A percentile compares a stretch with the other conserved stretches of the same genome.
Evolutionary conservation across 108 stramenopile species (phyloP).

Genomic region (Fragilaria crotonensis): DNA sequence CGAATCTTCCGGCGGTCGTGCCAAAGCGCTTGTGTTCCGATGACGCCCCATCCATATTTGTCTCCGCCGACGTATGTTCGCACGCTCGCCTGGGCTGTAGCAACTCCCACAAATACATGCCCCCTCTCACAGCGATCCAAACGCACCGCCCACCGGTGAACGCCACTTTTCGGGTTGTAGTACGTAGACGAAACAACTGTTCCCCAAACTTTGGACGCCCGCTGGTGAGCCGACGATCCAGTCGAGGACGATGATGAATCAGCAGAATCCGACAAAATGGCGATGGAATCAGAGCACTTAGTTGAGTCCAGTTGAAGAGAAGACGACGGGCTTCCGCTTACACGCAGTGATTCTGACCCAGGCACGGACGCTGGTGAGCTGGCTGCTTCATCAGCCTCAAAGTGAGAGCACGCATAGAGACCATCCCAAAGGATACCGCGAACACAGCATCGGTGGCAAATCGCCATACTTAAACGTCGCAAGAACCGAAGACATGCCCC

Average conservation of each 20-base stretch:
- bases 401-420: conserved; percentile 37
- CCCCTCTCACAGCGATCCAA: conserved; percentile 89
- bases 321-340: conserved; percentile 30
- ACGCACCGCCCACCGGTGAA: conserved; percentile 74
- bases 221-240: conserved; percentile 60
- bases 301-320: conserved; percentile 56
- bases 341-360: conserved; percentile 28
- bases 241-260: conserved; percentile 4
- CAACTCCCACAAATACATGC: conserved; percentile 94
- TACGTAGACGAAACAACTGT: conserved; percentile 52
- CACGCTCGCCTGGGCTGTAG: conserved; percentile 78
- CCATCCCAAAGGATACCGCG: conserved; percentile 62
- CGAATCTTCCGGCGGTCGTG: conserved; percentile 81
- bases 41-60: conserved; percentile 95
- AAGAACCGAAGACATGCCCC: not conserved
- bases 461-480: conserved; percentile 17
- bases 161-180: conserved; percentile 66
- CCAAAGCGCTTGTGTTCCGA: conserved; percentile 95
- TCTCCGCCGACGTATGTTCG: conserved; percentile 96
- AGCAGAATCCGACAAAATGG: conserved; percentile 34
- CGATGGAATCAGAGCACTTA: conserved; percentile 85
- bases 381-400: conserved; percentile 32
- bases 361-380: conserved; percentile 9
- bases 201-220: conserved; percentile 83
- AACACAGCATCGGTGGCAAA: conserved; percentile 50